Conservation (phyloP, 768 basidiomycete genomes). For the Boletus patriciae region DNA sequence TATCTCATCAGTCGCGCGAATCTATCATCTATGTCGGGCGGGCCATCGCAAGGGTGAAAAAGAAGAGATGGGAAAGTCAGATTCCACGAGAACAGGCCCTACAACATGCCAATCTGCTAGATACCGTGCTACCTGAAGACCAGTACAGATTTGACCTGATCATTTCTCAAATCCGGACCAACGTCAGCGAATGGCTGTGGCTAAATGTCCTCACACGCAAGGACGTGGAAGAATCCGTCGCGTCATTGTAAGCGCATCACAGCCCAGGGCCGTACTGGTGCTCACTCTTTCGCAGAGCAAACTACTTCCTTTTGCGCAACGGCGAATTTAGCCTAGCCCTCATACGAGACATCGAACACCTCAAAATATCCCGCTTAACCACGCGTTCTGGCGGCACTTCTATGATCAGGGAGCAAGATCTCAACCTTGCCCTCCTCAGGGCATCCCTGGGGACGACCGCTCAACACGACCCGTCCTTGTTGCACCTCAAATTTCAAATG, state of each 20-base stretch:
- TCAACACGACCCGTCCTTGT: slow-evolving; percentile 78
- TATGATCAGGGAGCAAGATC: slow-evolving; percentile 88
- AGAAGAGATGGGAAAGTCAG: slow-evolving; percentile 75
- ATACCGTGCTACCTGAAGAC: slow-evolving; percentile 70
- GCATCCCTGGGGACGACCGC: slow-evolving; percentile 87
- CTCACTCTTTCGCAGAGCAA: slow-evolving; percentile 52
- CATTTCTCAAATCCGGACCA: slow-evolving; percentile 71
- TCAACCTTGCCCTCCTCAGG: slow-evolving; percentile 82
- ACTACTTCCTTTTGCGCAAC: slow-evolving; percentile 86
- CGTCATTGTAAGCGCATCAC: slow-evolving; percentile 65
- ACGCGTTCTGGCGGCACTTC: slow-evolving; percentile 61
- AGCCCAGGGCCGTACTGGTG: not conserved
- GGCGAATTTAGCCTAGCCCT: slow-evolving; percentile 84
- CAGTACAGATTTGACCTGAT: slow-evolving; percentile 73
- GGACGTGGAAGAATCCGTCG: slow-evolving; percentile 81
- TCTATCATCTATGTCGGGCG: slow-evolving; percentile 87
- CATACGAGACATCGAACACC: slow-evolving; percentile 82
- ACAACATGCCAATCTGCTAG: slow-evolving; percentile 64
- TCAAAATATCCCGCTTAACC: slow-evolving; percentile 77
- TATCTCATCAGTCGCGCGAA: slow-evolving; percentile 69
- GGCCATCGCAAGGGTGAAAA: slow-evolving; percentile 80
- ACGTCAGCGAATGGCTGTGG: slow-evolving; percentile 95
- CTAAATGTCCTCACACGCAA: slow-evolving; percentile 78
- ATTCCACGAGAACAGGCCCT: slow-evolving; percentile 66
- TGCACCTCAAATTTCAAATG: slow-evolving; percentile 71